Conservation (phyloP, 2,329 filamentous ascomycete genomes). For the Claviceps sp. region DNA sequence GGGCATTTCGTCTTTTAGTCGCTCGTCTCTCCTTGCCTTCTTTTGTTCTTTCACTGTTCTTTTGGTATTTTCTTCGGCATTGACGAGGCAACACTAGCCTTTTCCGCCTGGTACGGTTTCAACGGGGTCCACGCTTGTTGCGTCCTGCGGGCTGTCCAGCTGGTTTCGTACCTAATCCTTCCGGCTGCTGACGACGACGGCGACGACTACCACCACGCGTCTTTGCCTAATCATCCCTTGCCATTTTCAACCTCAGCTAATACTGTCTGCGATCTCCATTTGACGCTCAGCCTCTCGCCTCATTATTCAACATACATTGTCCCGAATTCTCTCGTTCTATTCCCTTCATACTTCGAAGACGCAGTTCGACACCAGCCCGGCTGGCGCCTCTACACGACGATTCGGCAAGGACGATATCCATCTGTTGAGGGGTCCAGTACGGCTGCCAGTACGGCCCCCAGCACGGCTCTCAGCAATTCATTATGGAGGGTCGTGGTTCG, state of each 20-base stretch:
- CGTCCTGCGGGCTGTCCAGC: not conserved
- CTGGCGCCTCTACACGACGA: not conserved
- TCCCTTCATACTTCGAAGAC: not conserved
- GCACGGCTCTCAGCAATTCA: conserved; percentile 5
- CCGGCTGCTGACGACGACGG: conserved; percentile 9
- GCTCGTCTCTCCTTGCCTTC: no score
- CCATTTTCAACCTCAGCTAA: no score
- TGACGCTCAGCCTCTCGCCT: not conserved
- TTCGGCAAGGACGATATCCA: not conserved
- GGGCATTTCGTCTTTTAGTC: no score
- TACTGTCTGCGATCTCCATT: no score
- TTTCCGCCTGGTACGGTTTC: no score
- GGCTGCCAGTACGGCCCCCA: no score
- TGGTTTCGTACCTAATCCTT: conserved; percentile 2
- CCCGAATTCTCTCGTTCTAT: not conserved
- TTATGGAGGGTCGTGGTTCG: conserved; percentile 23
- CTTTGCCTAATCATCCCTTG: no score
- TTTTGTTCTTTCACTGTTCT: no score
- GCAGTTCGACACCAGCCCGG: not conserved
- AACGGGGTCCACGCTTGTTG: not conserved
- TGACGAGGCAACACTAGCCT: no score
- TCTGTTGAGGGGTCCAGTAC: not conserved
- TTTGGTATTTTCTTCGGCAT: no score
- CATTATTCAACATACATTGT: not conserved
- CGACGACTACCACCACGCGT: conserved; percentile 1